phyloP scores from a whole-genome alignment of 768 basidiomycete genomes.

The Tulasnella sp. region DNA sequence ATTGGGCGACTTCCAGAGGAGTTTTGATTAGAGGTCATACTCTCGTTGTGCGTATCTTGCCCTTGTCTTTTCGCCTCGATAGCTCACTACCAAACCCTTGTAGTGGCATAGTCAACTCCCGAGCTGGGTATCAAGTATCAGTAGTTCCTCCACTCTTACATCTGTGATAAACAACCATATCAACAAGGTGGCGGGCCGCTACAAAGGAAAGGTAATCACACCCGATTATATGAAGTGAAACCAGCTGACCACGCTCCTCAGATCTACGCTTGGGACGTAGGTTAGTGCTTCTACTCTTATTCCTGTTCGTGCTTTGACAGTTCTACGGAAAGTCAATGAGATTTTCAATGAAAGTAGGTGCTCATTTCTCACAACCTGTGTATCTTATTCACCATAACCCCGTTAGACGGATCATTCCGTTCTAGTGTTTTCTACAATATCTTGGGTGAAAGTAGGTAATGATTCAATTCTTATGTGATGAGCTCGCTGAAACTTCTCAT shows the following conservation, averaged over 20 bases:
- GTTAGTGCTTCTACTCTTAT: too few species aligned
- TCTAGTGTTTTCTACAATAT: conserved; percentile 33
- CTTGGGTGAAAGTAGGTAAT: conserved; percentile 27
- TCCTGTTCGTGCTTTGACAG: too few species aligned
- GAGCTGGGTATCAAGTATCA: conserved; percentile 15
- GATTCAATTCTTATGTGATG: neutral
- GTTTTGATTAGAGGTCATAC: conserved; percentile 17
- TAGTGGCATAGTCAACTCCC: conserved; percentile 16
- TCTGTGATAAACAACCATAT: conserved; percentile 18
- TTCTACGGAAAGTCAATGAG: conserved; percentile 29
- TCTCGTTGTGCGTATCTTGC: conserved; percentile 2
- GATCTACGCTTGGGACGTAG: too few species aligned
- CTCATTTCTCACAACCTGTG: too few species aligned
- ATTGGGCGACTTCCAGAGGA: conserved; percentile 15
- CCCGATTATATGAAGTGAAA: too few species aligned
- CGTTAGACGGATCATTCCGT: conserved; percentile 35
- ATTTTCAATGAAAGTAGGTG: conserved; percentile 44
- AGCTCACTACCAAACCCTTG: neutral
- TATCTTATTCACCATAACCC: conserved; percentile 34
- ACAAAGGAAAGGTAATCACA: conserved; percentile 15
- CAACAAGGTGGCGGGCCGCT: conserved; percentile 13
- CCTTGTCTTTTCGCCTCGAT: neutral
- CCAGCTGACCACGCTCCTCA: too few species aligned
- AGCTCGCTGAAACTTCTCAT: neutral
- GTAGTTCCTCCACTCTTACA: conserved; percentile 13